Base-by-base conservation (phyloP, 148 eudicot genomes). In the Polygonum aviculare region DNA sequence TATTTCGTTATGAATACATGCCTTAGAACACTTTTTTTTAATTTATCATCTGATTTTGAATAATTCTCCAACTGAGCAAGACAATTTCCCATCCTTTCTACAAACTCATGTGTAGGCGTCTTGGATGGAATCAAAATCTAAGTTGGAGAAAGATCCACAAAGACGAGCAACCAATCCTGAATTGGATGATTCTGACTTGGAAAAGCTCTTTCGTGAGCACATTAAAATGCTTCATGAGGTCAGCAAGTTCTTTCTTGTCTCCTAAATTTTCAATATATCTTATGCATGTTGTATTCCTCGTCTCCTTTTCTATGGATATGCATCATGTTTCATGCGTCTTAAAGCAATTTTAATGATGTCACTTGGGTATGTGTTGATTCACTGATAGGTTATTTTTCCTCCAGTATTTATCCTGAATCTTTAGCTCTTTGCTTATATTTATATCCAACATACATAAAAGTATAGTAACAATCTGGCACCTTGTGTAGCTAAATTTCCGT, bases 131-230 rank as follows among this genome's bases (percentile, higher is more conserved):
- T 91, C 98, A 72, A 96, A 87, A 79, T 79, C 90, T 40, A 96
- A 90, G 80, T 83, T 96, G 78, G 94, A 90, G 82, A 93, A 90
- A 90, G 99, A 96, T 85, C 98, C 98, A 72, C 99, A 96, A 89
- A 85, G 90, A 18, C 99, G 99, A 79, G 89, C 90, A 41, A 83
- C 87, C 45, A 93, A 87, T 81, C 84, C 90, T 50, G 88, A 90
- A 72, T 86, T 96, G 77, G 95, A 93, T 78, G 88, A 91, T 79
- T 88, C 97, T 77, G 98, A 96, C 81, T 77, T 89, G 76, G 99
- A 91, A 87, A 96, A 89, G 81, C 89, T 96, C 77, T 96, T 93
- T 80, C 87, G 99, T 45, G 98, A 96, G 51, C 98, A 96, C 81
- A 87, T 90, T 12, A 96, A 91, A 79, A 76, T 86, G 81, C 88